Percentiles rank a stretch among this genome's conserved stretches.
Conservation (phyloP, 768 basidiomycete genomes). For the Kwoniella pini region DNA sequence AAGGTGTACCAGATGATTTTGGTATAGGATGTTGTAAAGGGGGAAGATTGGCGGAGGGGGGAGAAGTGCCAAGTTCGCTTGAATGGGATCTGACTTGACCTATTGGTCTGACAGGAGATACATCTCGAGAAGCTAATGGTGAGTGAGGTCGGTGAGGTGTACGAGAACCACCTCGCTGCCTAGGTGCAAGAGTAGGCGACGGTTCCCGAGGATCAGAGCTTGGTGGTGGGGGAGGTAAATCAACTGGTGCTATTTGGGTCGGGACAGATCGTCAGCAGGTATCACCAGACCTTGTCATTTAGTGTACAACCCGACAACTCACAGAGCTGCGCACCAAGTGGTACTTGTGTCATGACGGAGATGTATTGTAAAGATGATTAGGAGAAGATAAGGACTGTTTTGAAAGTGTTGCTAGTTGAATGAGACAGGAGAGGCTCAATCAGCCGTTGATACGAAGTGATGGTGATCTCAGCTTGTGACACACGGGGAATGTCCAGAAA, state of each 20-base stretch:
- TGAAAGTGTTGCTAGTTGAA: no score
- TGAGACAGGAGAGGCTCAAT: no score
- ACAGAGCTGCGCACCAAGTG: constrained; percentile 41
- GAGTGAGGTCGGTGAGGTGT: constrained; percentile 38
- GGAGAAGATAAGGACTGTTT: no score
- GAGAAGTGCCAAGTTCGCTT: constrained; percentile 6
- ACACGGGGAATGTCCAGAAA: no score
- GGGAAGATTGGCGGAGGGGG: neutral
- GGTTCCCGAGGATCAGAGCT: constrained; percentile 49
- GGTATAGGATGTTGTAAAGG: constrained; percentile 13
- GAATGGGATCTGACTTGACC: constrained; percentile 8
- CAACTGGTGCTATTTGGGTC: constrained; percentile 31
- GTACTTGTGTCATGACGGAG: constrained; percentile 31
- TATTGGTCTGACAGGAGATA: constrained; percentile 8
- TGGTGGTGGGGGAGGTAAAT: constrained; percentile 48
- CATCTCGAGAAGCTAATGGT: constrained; percentile 16
- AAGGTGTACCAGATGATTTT: constrained; percentile 26
- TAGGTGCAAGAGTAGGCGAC: constrained; percentile 24
- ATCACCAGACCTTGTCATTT: no score
- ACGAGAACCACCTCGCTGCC: constrained; percentile 22
- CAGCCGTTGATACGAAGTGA: no score
- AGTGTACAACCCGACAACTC: no score
- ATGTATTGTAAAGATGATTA: neutral
- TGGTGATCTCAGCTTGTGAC: no score
- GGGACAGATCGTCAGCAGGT: no score